Evolutionary conservation across 116 monocot species (phyloP).

Genomic region (Posidonia oceanica): DNA sequence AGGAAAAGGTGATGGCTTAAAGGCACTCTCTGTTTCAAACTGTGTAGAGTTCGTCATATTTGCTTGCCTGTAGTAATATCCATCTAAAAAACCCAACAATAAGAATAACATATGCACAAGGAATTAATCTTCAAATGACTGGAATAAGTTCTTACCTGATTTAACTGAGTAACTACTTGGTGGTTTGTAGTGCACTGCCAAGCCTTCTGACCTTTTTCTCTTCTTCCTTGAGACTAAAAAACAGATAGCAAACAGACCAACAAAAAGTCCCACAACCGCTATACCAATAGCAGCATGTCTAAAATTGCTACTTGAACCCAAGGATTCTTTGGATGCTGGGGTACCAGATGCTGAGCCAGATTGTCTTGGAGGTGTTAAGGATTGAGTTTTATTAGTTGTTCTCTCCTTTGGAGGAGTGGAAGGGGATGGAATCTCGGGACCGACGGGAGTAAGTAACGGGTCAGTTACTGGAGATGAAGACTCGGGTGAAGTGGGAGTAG

Average conservation of each 20-base stretch:
- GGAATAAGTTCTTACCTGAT: conserved; percentile 24
- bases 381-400: not conserved
- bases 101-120: not conserved
- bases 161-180: conserved; percentile 15
- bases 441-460: conserved; percentile 6
- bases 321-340: not conserved
- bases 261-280: conserved; percentile 19
- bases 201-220: conserved; percentile 13
- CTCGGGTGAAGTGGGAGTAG: conserved; percentile 2
- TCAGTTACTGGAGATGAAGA: not conserved
- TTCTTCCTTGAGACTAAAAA: conserved; percentile 26
- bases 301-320: conserved; percentile 5
- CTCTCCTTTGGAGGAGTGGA: not conserved
- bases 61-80: conserved; percentile 19
- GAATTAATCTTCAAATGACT: not conserved
- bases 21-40: conserved; percentile 11
- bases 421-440: conserved; percentile 7
- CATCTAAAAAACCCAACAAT: conserved; percentile 23
- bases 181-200: conserved; percentile 19
- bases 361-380: conserved; percentile 1
- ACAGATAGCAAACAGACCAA: conserved; percentile 19
- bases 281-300: conserved; percentile 19
- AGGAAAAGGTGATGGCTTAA: not conserved
- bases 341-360: conserved; percentile 3
- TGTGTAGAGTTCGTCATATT: conserved; percentile 10